phyloP scores from a whole-genome alignment of 176 grass and related monocot genomes.

The Typha latifolia region DNA sequence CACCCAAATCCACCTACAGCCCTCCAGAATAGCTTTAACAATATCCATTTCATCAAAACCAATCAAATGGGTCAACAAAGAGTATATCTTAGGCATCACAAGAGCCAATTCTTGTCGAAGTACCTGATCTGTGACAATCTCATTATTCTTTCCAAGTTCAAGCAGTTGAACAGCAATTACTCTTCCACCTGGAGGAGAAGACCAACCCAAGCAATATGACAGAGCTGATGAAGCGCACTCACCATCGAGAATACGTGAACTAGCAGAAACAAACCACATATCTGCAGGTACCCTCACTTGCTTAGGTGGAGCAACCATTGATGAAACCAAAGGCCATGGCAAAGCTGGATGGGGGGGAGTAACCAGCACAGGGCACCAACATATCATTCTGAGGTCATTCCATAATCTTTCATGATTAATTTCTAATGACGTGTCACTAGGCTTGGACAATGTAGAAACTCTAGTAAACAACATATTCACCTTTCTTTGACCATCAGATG shows the following conservation, averaged over 20 bases:
- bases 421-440: conserved; percentile 54
- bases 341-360: conserved; percentile 58
- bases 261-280: conserved; percentile 97
- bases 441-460: conserved; percentile 51
- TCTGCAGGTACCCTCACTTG: conserved; percentile 79
- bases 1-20: conserved; percentile 97
- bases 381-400: conserved; percentile 88
- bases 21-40: conserved; percentile 85
- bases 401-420: conserved; percentile 83
- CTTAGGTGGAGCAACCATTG: conserved; percentile 85
- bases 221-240: conserved; percentile 84
- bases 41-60: conserved; percentile 98
- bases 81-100: conserved; percentile 94
- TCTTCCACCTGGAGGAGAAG: conserved; percentile 73
- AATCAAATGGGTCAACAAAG: conserved; percentile 65
- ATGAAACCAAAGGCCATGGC: conserved; percentile 85
- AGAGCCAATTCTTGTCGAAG: conserved; percentile 84
- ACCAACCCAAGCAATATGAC: conserved; percentile 76
- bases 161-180: conserved; percentile 96
- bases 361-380: conserved; percentile 92
- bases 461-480: conserved; percentile 71
- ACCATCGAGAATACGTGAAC: conserved; percentile 89
- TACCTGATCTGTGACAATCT: conserved; percentile 70
- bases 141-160: conserved; percentile 97
- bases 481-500: conserved; percentile 47